Percentiles rank a stretch among this genome's conserved stretches.
These are phyloP conservation scores for Sarocladiaceae sp. DNA, from an alignment of 2,329 filamentous ascomycete genomes.

Conservation along the genomic window DNA sequence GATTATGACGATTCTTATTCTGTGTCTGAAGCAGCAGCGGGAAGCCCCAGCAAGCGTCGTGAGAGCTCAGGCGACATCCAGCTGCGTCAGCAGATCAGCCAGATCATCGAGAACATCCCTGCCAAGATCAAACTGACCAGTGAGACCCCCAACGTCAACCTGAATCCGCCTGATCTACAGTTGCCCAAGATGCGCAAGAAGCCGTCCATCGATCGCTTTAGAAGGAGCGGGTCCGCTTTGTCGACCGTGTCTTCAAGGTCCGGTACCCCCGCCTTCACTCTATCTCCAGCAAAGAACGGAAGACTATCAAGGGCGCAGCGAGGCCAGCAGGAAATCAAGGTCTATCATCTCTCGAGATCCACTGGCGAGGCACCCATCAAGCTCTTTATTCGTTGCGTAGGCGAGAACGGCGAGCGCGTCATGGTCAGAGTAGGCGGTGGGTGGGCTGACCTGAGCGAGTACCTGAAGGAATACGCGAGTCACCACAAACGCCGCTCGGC, in stretches of 20 bases:
- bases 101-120: constrained; percentile 71
- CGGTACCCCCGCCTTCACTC: constrained; percentile 60
- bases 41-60: constrained; percentile 18
- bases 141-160: constrained; percentile 41
- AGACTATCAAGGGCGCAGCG: constrained; percentile 39
- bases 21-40: constrained; percentile 20
- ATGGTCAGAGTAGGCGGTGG: constrained; percentile 98
- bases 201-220: constrained; percentile 34
- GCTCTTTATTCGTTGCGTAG: constrained; percentile 87
- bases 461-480: constrained; percentile 84
- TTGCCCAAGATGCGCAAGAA: constrained; percentile 40
- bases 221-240: constrained; percentile 43
- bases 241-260: constrained; percentile 46
- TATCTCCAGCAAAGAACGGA: constrained; percentile 55
- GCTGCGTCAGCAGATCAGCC: constrained; percentile 72
- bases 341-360: constrained; percentile 84
- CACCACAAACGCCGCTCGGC: constrained; percentile 75
- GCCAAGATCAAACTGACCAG: constrained; percentile 69
- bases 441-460: constrained; percentile 96
- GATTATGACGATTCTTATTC: constrained; percentile 38
- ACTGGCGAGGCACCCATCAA: constrained; percentile 86
- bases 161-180: constrained; percentile 54
- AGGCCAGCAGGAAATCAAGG: constrained; percentile 69
- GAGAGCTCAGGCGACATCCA: constrained; percentile 53
- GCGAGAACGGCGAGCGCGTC: constrained; percentile 82